Percentiles rank a stretch among this genome's conserved stretches.
These are phyloP conservation scores for Dictyostelium brefeldianum DNA, from an alignment of 78 protist genomes.

Conservation along the genomic window DNA sequence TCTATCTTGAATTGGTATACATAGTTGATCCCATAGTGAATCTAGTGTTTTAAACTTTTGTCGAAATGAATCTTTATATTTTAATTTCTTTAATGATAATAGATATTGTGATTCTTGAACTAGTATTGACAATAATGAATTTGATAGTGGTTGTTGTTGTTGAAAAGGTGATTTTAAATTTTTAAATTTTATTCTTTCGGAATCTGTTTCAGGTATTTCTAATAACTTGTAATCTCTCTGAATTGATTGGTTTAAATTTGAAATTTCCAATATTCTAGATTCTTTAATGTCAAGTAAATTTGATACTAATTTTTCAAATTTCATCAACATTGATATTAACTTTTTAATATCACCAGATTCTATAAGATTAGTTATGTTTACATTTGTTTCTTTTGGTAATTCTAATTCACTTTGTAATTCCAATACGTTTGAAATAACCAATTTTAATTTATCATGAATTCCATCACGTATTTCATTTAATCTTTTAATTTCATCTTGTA, in stretches of 20 bases:
- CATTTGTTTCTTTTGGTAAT: not conserved
- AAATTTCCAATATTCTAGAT: not conserved
- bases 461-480: not conserved
- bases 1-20: constrained; percentile 8
- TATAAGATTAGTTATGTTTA: no score
- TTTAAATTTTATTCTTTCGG: not conserved
- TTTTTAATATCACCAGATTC: not conserved
- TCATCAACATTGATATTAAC: not conserved
- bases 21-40: not conserved
- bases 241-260: not conserved
- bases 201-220: not conserved
- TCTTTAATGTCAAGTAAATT: not conserved
- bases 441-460: not conserved
- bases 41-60: not conserved
- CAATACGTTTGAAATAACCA: not conserved
- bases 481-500: constrained; percentile 12
- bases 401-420: constrained; percentile 4
- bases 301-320: not conserved
- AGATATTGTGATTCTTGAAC: not conserved
- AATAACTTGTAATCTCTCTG: not conserved
- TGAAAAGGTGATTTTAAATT: not conserved
- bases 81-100: not conserved
- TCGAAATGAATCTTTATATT: constrained; percentile 9
- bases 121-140: not conserved
- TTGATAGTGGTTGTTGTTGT: not conserved